phyloP scores from a whole-genome alignment of 2,329 filamentous ascomycete species.

The Zopfia rhizophila region DNA sequence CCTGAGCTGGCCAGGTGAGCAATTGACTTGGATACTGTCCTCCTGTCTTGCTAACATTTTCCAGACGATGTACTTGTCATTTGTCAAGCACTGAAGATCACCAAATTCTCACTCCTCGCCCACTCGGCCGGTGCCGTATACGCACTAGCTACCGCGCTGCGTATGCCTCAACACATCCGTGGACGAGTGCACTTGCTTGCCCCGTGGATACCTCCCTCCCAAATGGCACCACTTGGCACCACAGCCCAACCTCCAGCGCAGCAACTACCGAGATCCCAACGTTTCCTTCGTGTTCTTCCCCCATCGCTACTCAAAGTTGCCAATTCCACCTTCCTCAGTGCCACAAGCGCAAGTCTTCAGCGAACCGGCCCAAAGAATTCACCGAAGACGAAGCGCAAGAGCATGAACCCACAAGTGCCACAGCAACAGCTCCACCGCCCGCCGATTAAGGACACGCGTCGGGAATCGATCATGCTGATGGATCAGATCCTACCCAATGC shows the following conservation, averaged over 20 bases:
- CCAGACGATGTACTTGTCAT: constrained; percentile 88
- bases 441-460: constrained; percentile 46
- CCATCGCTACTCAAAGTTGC: constrained; percentile 92
- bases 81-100: constrained; percentile 90
- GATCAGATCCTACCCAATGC: constrained; percentile 57
- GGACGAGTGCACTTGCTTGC: constrained; percentile 94
- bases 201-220: constrained; percentile 92
- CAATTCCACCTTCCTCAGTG: constrained; percentile 94
- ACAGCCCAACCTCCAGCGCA: constrained; percentile 81
- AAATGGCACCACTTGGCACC: constrained; percentile 61
- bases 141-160: constrained; percentile 90
- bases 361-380: constrained; percentile 64
- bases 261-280: constrained; percentile 89
- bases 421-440: constrained; percentile 30
- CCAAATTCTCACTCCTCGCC: constrained; percentile 93
- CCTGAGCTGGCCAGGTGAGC: constrained; percentile 89
- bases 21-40: constrained; percentile 16
- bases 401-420: constrained; percentile 24
- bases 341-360: constrained; percentile 82
- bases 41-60: constrained; percentile 54
- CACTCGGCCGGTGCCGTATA: constrained; percentile 99
- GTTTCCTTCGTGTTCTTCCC: constrained; percentile 88
- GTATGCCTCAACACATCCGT: constrained; percentile 95
- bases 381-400: constrained; percentile 47
- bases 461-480: constrained; percentile 62